A percentile compares a stretch with the other conserved stretches of the same genome.
Conservation (phyloP, 768 basidiomycete species). For the Boletus subcaerulescens region DNA sequence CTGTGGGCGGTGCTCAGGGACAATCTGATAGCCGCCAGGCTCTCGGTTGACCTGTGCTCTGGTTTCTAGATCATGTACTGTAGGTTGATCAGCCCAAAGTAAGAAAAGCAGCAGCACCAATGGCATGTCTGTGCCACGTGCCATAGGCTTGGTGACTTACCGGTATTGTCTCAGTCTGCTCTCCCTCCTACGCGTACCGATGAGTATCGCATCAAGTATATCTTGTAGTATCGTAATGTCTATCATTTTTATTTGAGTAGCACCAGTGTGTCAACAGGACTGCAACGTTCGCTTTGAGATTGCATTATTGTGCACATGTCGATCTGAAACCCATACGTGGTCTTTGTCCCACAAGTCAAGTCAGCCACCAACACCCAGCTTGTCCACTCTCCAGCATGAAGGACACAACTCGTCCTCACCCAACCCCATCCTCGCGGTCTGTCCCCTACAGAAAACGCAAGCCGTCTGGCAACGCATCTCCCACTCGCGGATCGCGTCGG, state of each 20-base stretch:
- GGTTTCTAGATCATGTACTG: too few relatives aligned
- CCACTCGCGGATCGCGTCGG: conserved; percentile 11
- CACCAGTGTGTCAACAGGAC: neutral
- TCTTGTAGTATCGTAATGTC: too few relatives aligned
- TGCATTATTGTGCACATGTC: neutral
- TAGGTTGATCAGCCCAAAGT: too few relatives aligned
- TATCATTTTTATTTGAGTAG: too few relatives aligned
- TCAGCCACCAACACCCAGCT: conserved; percentile 14
- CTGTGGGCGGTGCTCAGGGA: neutral
- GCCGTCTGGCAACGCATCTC: conserved; percentile 2
- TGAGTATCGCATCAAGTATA: too few relatives aligned
- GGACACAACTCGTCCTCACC: conserved; percentile 20
- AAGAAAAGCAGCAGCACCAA: too few relatives aligned
- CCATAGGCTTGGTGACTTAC: too few relatives aligned
- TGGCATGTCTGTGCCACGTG: too few relatives aligned
- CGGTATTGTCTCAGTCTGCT: too few relatives aligned
- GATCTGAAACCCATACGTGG: conserved; percentile 3
- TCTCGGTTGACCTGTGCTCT: neutral
- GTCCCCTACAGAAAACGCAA: conserved; percentile 22
- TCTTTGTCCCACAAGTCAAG: conserved; percentile 13
- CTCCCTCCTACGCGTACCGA: too few relatives aligned
- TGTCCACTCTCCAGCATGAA: conserved; percentile 21
- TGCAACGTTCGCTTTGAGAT: conserved; percentile 8
- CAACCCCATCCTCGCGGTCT: conserved; percentile 2
- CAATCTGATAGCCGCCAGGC: neutral